Conservation (phyloP, 2,329 filamentous ascomycete species). For the Ophiostoma sp. region DNA sequence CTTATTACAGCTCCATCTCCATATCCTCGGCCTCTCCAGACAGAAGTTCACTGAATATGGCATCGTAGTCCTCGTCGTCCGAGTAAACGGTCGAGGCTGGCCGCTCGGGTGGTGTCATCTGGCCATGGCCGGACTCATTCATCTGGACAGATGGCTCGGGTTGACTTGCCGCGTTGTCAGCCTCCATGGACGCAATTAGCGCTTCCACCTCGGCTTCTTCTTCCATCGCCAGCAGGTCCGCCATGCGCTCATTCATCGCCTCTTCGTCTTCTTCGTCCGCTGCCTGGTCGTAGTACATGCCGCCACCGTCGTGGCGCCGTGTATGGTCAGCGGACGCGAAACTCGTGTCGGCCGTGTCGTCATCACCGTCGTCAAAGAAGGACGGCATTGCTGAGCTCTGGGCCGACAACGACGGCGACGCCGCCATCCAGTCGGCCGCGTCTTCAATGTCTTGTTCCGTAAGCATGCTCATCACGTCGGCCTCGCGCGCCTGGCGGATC, state of each 20-base stretch:
- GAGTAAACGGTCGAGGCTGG: slow-evolving; percentile 43
- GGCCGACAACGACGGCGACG: slow-evolving; percentile 26
- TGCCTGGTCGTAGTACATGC: slow-evolving; percentile 27
- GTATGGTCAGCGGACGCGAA: background rate
- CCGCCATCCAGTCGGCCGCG: slow-evolving; percentile 42
- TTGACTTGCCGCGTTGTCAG: background rate
- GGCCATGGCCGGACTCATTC: background rate
- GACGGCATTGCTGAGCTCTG: slow-evolving; percentile 10
- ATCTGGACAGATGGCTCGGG: slow-evolving; percentile 15
- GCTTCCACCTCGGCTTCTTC: slow-evolving; percentile 61
- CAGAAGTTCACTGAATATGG: slow-evolving; percentile 65
- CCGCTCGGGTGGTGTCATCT: slow-evolving; percentile 29
- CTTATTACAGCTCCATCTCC: slow-evolving; percentile 45
- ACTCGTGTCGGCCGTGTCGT: background rate
- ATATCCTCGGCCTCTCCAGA: slow-evolving; percentile 48
- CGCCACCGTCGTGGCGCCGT: background rate
- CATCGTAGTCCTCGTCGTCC: slow-evolving; percentile 63
- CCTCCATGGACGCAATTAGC: slow-evolving; percentile 51
- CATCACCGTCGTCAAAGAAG: slow-evolving; percentile 17
- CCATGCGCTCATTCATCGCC: slow-evolving; percentile 52
- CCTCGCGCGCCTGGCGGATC: slow-evolving; percentile 42
- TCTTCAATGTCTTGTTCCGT: slow-evolving; percentile 56
- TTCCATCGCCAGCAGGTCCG: slow-evolving; percentile 51
- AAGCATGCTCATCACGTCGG: slow-evolving; percentile 43
- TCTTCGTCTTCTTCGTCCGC: slow-evolving; percentile 32